Evolutionary conservation across 768 basidiomycete genomes (phyloP).

Genomic region (Lyophyllum decastes): DNA sequence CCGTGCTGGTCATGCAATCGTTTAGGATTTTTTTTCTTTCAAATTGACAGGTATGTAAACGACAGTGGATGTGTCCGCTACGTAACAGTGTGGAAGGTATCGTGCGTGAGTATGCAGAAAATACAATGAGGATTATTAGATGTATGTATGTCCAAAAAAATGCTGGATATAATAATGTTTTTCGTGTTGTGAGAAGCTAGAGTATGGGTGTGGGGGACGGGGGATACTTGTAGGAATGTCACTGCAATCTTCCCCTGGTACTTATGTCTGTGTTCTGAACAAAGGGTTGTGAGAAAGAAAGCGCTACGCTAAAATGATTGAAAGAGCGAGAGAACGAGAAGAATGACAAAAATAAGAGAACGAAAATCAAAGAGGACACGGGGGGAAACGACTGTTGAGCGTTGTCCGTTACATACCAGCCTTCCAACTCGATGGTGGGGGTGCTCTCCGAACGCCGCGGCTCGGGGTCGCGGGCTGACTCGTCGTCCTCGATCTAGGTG

Average conservation of each 20-base stretch:
- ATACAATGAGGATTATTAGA: constrained; percentile 23
- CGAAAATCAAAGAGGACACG: constrained; percentile 10
- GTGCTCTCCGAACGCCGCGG: constrained; percentile 31
- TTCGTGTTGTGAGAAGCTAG: constrained; percentile 7
- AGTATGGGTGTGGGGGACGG: neutral
- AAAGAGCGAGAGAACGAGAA: constrained; percentile 5
- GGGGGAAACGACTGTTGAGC: constrained; percentile 1
- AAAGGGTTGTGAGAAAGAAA: constrained; percentile 11
- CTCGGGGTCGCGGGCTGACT: constrained; percentile 45
- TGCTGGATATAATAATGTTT: constrained; percentile 20
- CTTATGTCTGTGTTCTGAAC: neutral
- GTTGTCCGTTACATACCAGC: constrained; percentile 25
- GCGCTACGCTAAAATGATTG: constrained; percentile 3
- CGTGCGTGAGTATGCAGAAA: constrained; percentile 26
- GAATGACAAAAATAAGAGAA: constrained; percentile 12
- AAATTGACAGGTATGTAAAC: neutral
- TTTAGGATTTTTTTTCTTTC: neutral
- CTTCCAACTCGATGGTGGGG: constrained; percentile 70
- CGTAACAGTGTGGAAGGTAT: constrained; percentile 14
- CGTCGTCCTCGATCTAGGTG: constrained; percentile 38
- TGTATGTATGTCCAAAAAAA: constrained; percentile 15
- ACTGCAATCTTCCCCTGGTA: neutral
- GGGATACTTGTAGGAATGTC: constrained; percentile 17
- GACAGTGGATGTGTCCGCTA: constrained; percentile 1
- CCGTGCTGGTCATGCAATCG: neutral